Base-by-base conservation (phyloP, 768 basidiomycete species). In the Lepiota brunneoincarnata region DNA sequence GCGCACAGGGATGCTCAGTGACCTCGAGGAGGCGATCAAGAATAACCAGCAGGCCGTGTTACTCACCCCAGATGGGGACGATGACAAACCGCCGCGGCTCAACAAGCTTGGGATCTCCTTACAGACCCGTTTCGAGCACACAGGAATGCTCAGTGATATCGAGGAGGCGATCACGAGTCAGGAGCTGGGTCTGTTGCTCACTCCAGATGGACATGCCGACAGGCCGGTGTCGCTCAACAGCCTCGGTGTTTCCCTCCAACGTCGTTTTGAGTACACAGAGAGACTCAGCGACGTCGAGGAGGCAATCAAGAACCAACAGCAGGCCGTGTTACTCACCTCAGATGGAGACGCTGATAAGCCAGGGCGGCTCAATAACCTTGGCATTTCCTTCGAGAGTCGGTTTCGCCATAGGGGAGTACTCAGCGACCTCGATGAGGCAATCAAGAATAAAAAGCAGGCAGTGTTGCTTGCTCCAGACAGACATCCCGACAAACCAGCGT, bases 271-370 rank as follows among this genome's bases (percentile, higher is more conserved):
- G 31, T 54, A 31, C 11, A 56, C 51, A 4, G 42, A 60, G 53
- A 53, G 60, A 23, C 31, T 49, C 12, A 42, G 43, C 11, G 64
- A 68, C 39, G 23, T 58, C 18, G 40, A 71, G 31, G 61, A 67
- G 37, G 59, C 55, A 10, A 42, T 71, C 40, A n/a, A 9, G 31
- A 3, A 9, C 7, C 31, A 31, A 4, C 31, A 31, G 31, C 31
- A 31, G 31, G 47, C 47, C 12, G 17, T 50, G 9, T 14, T 11
- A 6, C 36, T 38, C 23, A 49, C 31, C 17, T 26, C 47, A 20
- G 15, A 3, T 26, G 47, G 47, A 17, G 26, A 49, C 23, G 47
- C 28, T 5, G 6, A 31, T n/a, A 26, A 14, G 10, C 28, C 47
- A 23, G 24, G 14, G 17, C 18, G 15, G 11, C 18, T 50, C 21